These are phyloP conservation scores for Calonectria pauciramosa DNA, from an alignment of 2,329 filamentous ascomycete genomes.

Conservation along the genomic window DNA sequence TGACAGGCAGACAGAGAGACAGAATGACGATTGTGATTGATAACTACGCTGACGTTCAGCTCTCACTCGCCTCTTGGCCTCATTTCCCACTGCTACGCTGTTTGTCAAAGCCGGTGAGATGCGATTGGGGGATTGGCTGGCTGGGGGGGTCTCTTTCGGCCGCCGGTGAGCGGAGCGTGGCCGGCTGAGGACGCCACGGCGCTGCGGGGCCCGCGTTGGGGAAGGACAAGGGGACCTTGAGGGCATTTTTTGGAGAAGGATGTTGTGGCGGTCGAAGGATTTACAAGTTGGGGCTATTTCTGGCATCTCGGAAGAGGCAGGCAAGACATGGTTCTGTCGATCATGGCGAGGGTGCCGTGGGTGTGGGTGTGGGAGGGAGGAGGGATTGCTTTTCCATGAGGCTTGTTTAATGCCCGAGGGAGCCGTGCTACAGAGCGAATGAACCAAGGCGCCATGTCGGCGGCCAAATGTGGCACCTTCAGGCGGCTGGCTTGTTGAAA, in stretches of 20 bases:
- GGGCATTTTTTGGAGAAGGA: neutral
- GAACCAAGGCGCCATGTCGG: neutral
- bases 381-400: neutral
- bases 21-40: neutral
- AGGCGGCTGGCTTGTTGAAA: neutral
- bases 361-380: neutral
- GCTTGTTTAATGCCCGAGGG: conserved; percentile 6
- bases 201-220: conserved; percentile 22
- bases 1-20: neutral
- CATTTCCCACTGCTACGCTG: no score
- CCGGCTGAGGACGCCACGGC: conserved; percentile 34
- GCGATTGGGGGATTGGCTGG: neutral
- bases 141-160: neutral
- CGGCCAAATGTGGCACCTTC: neutral
- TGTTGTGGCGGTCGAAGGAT: neutral
- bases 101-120: neutral
- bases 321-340: neutral
- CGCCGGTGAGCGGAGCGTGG: conserved; percentile 26
- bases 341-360: neutral
- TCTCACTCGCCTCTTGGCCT: neutral
- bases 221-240: neutral
- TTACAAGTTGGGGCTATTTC: neutral
- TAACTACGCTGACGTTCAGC: neutral
- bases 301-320: neutral
- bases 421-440: neutral